Base-by-base conservation (phyloP, 108 stramenopile genomes). In the Parmales sp. region DNA sequence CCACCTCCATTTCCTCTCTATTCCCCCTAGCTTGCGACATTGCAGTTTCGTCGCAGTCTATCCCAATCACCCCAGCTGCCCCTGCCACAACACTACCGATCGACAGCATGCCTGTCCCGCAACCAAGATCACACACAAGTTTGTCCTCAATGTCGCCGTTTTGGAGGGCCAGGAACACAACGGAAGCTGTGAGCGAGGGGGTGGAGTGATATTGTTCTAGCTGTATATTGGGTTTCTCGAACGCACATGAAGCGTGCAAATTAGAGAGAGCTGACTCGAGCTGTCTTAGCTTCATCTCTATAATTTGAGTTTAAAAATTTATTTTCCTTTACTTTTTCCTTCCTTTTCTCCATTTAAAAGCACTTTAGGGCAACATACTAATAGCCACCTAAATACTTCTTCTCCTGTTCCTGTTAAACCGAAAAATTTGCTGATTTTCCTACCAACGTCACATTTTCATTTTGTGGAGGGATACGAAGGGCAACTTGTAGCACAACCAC, bases 161-260 rank as follows among this genome's bases (percentile, higher is more conserved):
- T 20, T 72, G 80, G 22, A 87, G 71, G 39, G 91, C 93, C 2
- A 80, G 75, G 37, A 86, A 77, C 7, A 86, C 74, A 38, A 95
- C 81, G 38, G 86, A 75, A 34, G 90, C 77, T 1, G 94, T 81
- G 51, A 95, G 69, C 39, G 90, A 79, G 5, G 88, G 79, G 11
- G 88, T 88, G 9, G 91, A 93, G 36, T 89, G 87, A 73, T 93
- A 93, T 67, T 95, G 93, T 73, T 95, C 93, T 50, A 95, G 74
- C 25, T 80, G 74, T 63, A 89, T 78, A 46, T 90, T 82, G 39
- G 84, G 88, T 38, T 76, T 67, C 19, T 49, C 68, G 25, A 87
- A 87, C 9, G 48, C 38, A 1, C 69, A 68, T 46, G 74, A 34
- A 23, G 64, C 75, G n/a, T 87, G 86, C 19, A 97, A 66, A 0